Base-by-base conservation (phyloP, 2,329 filamentous ascomycete genomes). In the Zopfia rhizophila region DNA sequence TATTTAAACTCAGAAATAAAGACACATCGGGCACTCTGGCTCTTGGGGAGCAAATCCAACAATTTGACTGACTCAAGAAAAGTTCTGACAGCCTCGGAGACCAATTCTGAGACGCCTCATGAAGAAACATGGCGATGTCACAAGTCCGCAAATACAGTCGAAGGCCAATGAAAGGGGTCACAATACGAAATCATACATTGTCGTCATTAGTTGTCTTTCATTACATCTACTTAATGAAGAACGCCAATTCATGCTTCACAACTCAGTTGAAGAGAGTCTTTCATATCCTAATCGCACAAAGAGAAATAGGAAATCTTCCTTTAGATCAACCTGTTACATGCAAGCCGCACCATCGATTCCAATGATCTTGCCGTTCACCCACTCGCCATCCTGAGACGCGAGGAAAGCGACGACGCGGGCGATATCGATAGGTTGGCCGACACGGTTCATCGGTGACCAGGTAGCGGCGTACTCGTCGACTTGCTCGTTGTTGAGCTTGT, bases 351-450 rank as follows among this genome's bases (percentile, higher is more conserved):
- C 71, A 39, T 73, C 70, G 42, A 78, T 77, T 51, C 77, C 77
- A 53, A 80, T 76, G 63, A 80, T 75, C 73, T 80, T 80, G 65
- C 78, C 78, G 65, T 80, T 80, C 49, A 80, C 73, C 79, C 65
- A 79, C 63, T 86, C 75, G 67, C 82, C 68, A 70, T 85, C 72
- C 75, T 86, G 72, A 67, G 81, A 70, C 59, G 83, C 66, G 69
- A 86, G 58, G 78, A 82, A 75, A 73, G 80, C 83, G 45, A 86
- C 84, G 13, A 86, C 83, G 51, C 84, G 81, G 52, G 85, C 85
- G 66, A 88, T 83, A 65, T 88, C 85, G 63, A 86, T 82, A 45
- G 85, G 85, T 54, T 87, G 82, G 56, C 85, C 85, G 48, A 87
- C 84, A 63, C 85, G 82, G 73, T 80, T 78, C 58, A 85, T 76